Conservation (phyloP, 805 yeast genomes). For the Saccharomycopsis oosterbeekiorum region DNA sequence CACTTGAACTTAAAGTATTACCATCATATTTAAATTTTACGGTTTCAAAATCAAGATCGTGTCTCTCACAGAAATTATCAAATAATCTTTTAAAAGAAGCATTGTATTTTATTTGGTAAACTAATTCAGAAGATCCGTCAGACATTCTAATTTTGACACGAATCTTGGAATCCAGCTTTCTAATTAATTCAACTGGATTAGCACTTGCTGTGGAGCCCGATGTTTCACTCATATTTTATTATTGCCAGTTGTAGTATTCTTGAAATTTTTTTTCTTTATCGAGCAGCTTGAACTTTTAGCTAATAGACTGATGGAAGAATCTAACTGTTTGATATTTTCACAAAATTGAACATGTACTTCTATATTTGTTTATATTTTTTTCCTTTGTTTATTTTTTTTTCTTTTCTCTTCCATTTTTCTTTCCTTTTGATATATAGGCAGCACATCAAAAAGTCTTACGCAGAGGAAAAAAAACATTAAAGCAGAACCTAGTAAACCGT, state of each 20-base stretch:
- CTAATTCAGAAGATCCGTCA: conserved; percentile 12
- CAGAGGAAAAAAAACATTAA: no score
- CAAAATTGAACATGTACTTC: no score
- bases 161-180: conserved; percentile 7
- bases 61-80: conserved; percentile 14
- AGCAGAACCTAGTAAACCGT: no score
- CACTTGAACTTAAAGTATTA: neutral
- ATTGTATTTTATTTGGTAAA: conserved; percentile 10
- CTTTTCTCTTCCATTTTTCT: no score
- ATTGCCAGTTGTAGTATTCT: neutral
- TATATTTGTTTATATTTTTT: no score
- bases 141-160: conserved; percentile 13
- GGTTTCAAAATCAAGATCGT: conserved; percentile 7
- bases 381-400: no score
- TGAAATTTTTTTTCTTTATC: neutral
- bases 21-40: conserved; percentile 14
- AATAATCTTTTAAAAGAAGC: conserved; percentile 9
- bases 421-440: no score
- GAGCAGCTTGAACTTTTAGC: no score
- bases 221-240: conserved; percentile 4
- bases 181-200: neutral
- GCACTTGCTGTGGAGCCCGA: neutral
- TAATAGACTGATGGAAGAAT: no score
- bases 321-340: no score
- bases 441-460: no score